Conservation (phyloP, 2,329 filamentous ascomycete genomes). For the Colletotrichum neosansevieriae region DNA sequence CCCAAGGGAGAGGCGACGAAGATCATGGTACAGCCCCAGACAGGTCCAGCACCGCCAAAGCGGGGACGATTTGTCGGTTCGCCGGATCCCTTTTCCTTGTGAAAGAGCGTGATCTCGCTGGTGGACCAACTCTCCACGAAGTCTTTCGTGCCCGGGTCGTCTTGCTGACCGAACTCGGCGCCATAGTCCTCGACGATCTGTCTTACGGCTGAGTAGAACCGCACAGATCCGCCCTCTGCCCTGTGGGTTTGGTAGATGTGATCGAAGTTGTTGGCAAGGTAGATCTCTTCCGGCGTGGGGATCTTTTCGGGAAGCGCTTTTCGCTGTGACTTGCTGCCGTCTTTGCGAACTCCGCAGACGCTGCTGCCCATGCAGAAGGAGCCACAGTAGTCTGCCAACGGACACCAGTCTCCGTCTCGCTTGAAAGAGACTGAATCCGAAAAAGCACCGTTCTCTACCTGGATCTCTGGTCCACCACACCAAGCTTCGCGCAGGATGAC, state of each 20-base stretch:
- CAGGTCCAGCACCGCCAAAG: constrained; percentile 35
- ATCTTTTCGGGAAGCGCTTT: neutral
- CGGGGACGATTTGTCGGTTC: constrained; percentile 8
- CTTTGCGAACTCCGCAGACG: neutral
- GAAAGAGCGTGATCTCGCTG: constrained; percentile 12
- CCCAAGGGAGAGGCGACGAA: constrained; percentile 33
- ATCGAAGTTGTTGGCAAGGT: constrained; percentile 4
- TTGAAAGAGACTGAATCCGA: neutral
- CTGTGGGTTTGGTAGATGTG: too few species aligned
- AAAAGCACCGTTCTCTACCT: neutral
- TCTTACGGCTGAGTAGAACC: neutral
- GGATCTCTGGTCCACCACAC: constrained; percentile 22
- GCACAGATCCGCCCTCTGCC: too few species aligned
- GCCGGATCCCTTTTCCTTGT: neutral
- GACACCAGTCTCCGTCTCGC: constrained; percentile 4
- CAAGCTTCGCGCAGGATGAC: constrained; percentile 46
- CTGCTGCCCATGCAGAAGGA: neutral
- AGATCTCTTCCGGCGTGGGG: constrained; percentile 12
- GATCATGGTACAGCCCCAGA: constrained; percentile 39
- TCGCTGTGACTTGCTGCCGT: neutral
- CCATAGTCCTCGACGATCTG: constrained; percentile 10
- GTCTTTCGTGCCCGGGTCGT: neutral
- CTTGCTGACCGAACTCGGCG: neutral
- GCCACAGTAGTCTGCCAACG: neutral
- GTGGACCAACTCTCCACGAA: constrained; percentile 15